Evolutionary conservation across 441 rosid species (phyloP).

Genomic region (Pelargonium myrrhifolium): DNA sequence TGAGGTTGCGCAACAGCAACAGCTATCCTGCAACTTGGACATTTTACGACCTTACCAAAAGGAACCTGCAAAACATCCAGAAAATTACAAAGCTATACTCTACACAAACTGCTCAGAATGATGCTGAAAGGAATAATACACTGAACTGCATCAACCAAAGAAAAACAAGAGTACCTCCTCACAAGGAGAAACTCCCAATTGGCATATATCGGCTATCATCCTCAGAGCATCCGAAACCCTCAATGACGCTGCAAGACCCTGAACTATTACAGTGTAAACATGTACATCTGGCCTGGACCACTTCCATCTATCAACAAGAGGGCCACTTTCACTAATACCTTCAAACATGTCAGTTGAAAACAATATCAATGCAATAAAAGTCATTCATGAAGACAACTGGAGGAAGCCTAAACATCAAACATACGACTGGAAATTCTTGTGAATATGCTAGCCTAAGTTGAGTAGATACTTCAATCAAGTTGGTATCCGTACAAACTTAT

Average conservation of each 20-base stretch:
- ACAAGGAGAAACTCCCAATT: constrained; percentile 72
- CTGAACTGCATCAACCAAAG: background rate
- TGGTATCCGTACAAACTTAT: no score
- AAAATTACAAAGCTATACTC: background rate
- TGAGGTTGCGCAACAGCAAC: constrained; percentile 85
- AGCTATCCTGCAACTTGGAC: constrained; percentile 77
- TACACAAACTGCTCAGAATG: background rate
- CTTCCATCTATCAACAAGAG: constrained; percentile 54
- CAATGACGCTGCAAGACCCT: constrained; percentile 60
- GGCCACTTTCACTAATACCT: constrained; percentile 49
- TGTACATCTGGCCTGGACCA: constrained; percentile 87
- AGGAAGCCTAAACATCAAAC: background rate
- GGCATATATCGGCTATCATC: constrained; percentile 61
- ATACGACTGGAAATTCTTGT: background rate
- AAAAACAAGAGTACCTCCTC: constrained; percentile 48
- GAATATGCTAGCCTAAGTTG: no score
- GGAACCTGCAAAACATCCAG: constrained; percentile 52
- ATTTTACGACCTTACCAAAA: constrained; percentile 83
- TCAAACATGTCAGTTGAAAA: constrained; percentile 4
- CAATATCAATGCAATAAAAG: background rate
- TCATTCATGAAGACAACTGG: background rate
- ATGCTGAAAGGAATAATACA: background rate
- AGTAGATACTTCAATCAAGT: no score
- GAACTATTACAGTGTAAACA: constrained; percentile 52
- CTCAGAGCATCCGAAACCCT: constrained; percentile 79